Evolutionary conservation across 2,329 filamentous ascomycete species (phyloP).

Genomic region (Onygena corvina): DNA sequence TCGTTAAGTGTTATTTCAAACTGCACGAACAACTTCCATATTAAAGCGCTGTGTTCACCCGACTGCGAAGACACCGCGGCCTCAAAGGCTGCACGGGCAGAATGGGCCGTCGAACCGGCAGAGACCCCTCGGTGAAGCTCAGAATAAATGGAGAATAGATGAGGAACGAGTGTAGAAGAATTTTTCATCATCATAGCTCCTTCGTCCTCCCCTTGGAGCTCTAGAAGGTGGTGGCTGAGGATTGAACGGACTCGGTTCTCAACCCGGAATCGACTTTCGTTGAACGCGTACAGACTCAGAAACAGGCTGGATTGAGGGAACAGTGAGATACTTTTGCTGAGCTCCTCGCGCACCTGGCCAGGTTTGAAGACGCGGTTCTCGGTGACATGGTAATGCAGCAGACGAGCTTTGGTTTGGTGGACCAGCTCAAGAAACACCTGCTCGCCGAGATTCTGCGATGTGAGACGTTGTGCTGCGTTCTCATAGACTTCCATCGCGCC

Average conservation of each 20-base stretch:
- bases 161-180: slow-evolving; percentile 24
- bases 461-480: slow-evolving; percentile 35
- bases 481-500: slow-evolving; percentile 30
- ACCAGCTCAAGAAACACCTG: slow-evolving; percentile 45
- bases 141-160: slow-evolving; percentile 44
- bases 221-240: slow-evolving; percentile 36
- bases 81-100: slow-evolving; percentile 45
- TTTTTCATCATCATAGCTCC: slow-evolving; percentile 18
- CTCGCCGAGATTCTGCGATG: slow-evolving; percentile 27
- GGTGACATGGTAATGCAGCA: slow-evolving; percentile 56
- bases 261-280: slow-evolving; percentile 58
- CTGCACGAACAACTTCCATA: slow-evolving; percentile 44
- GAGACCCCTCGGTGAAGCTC: slow-evolving; percentile 39
- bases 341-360: slow-evolving; percentile 48
- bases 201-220: slow-evolving; percentile 11
- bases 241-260: slow-evolving; percentile 64
- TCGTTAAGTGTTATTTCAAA: slow-evolving; percentile 37
- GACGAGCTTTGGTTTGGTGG: slow-evolving; percentile 53
- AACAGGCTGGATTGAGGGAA: slow-evolving; percentile 72
- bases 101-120: slow-evolving; percentile 39
- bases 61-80: slow-evolving; percentile 32
- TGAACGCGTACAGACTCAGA: slow-evolving; percentile 58
- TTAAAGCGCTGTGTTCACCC: slow-evolving; percentile 30
- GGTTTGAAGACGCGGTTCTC: slow-evolving; percentile 56
- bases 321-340: slow-evolving; percentile 47